A percentile compares a stretch with the other conserved stretches of the same genome.
Conservation (phyloP, 2,329 filamentous ascomycete genomes). For the Alternaria sp. region DNA sequence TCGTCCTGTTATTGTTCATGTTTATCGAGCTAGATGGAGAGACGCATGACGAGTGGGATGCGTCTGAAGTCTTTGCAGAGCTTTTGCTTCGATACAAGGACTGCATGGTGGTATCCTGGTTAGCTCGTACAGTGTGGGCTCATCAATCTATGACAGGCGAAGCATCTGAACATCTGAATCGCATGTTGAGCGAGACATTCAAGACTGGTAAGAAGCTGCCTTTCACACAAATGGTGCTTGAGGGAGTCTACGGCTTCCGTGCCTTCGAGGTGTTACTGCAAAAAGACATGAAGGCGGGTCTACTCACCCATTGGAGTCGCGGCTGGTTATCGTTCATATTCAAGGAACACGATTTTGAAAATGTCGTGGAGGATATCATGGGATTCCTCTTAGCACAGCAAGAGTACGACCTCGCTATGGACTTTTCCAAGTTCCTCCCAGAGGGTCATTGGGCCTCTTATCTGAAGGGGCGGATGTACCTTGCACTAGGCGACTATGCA, state of each 20-base stretch:
- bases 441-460: slow-evolving; percentile 72
- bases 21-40: slow-evolving; percentile 71
- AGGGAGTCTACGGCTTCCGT: slow-evolving; percentile 44
- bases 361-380: slow-evolving; percentile 54
- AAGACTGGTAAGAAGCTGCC: slow-evolving; percentile 41
- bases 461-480: slow-evolving; percentile 79
- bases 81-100: slow-evolving; percentile 60
- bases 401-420: slow-evolving; percentile 62
- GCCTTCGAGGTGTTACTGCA: slow-evolving; percentile 47
- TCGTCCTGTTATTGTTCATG: slow-evolving; percentile 86
- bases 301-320: slow-evolving; percentile 58
- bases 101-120: slow-evolving; percentile 48
- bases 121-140: slow-evolving; percentile 47
- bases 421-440: slow-evolving; percentile 72
- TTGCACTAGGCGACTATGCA: slow-evolving; percentile 76
- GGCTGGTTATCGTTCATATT: slow-evolving; percentile 56
- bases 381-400: slow-evolving; percentile 55
- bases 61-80: slow-evolving; percentile 67
- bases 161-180: slow-evolving; percentile 38
- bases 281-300: slow-evolving; percentile 34
- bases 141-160: slow-evolving; percentile 42
- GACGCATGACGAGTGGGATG: slow-evolving; percentile 72
- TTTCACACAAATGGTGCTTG: slow-evolving; percentile 49
- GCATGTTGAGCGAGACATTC: slow-evolving; percentile 35
- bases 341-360: slow-evolving; percentile 48